Evolutionary conservation across 2,329 filamentous ascomycete genomes (phyloP).

Genomic region (Microascus cirrosus): DNA sequence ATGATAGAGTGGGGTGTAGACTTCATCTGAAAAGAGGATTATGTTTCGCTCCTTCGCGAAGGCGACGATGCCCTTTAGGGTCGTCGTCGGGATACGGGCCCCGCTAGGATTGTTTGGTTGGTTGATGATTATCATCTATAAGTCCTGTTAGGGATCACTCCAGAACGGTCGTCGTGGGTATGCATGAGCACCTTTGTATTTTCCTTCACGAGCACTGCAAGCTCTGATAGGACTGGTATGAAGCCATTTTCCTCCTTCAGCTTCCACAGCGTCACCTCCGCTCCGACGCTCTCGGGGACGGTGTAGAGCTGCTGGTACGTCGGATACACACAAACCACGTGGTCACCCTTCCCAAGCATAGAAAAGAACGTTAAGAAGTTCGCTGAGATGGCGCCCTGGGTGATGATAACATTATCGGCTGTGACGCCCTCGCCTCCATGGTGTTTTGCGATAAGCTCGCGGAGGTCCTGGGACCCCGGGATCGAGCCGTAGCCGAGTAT

Average conservation of each 20-base stretch:
- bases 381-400: slow-evolving; percentile 71
- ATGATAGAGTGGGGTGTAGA: slow-evolving; percentile 77
- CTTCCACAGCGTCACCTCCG: slow-evolving; percentile 68
- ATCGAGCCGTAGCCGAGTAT: slow-evolving; percentile 66
- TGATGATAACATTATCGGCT: slow-evolving; percentile 62
- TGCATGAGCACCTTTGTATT: slow-evolving; percentile 54
- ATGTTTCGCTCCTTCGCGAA: slow-evolving; percentile 54
- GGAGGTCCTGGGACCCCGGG: slow-evolving; percentile 51
- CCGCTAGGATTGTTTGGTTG: slow-evolving; percentile 80
- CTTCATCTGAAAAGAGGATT: slow-evolving; percentile 65
- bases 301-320: slow-evolving; percentile 79
- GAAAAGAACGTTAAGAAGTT: slow-evolving; percentile 73
- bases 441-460: slow-evolving; percentile 51
- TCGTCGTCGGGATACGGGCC: slow-evolving; percentile 49
- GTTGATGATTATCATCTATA: slow-evolving; percentile 41
- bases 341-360: slow-evolving; percentile 61
- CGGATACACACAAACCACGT: slow-evolving; percentile 78
- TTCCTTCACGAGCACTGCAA: slow-evolving; percentile 51
- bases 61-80: slow-evolving; percentile 49
- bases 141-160: background rate
- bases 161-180: background rate
- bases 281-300: slow-evolving; percentile 63
- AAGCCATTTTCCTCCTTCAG: slow-evolving; percentile 54
- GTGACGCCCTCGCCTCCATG: slow-evolving; percentile 45
- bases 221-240: slow-evolving; percentile 53